These are phyloP conservation scores for Didymella sp. DNA, from an alignment of 2,329 filamentous ascomycete genomes.

Conservation along the genomic window DNA sequence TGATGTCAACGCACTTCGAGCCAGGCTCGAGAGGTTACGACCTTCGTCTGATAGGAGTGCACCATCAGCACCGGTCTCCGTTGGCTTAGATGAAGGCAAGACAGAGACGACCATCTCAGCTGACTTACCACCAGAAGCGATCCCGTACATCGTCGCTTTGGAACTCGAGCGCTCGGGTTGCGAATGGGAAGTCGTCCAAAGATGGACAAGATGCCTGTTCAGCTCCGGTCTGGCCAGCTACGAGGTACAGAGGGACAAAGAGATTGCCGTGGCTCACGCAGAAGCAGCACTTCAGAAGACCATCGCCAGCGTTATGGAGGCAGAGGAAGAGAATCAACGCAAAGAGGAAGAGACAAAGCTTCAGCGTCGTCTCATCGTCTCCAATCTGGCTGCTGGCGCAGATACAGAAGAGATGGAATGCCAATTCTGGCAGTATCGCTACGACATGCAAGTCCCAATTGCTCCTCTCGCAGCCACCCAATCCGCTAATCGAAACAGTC, in stretches of 20 bases:
- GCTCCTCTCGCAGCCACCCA: not conserved
- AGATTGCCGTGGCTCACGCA: slow-evolving; percentile 19
- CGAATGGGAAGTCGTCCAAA: slow-evolving; percentile 20
- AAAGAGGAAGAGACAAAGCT: slow-evolving; percentile 21
- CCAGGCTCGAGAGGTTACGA: slow-evolving; percentile 1
- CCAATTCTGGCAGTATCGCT: slow-evolving; percentile 24
- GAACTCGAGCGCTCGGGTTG: slow-evolving; percentile 20
- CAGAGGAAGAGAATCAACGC: slow-evolving; percentile 16
- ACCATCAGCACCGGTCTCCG: not conserved
- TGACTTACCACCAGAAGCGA: not conserved
- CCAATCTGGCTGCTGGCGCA: slow-evolving; percentile 38
- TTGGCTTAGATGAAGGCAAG: not conserved
- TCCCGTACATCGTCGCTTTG: slow-evolving; percentile 19
- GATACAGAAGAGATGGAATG: slow-evolving; percentile 24
- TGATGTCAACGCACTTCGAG: slow-evolving; percentile 7
- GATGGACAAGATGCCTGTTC: slow-evolving; percentile 26
- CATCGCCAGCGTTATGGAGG: slow-evolving; percentile 20
- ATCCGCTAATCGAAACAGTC: slow-evolving; percentile 19
- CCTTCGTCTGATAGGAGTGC: not conserved
- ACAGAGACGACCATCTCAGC: not conserved
- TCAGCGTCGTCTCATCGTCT: slow-evolving; percentile 28
- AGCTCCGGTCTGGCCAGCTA: slow-evolving; percentile 15
- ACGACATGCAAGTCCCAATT: slow-evolving; percentile 26
- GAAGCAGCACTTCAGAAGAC: slow-evolving; percentile 14
- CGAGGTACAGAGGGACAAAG: slow-evolving; percentile 15